Base-by-base conservation (phyloP, 345 rosid genomes). In the Cochlearia excelsa region DNA sequence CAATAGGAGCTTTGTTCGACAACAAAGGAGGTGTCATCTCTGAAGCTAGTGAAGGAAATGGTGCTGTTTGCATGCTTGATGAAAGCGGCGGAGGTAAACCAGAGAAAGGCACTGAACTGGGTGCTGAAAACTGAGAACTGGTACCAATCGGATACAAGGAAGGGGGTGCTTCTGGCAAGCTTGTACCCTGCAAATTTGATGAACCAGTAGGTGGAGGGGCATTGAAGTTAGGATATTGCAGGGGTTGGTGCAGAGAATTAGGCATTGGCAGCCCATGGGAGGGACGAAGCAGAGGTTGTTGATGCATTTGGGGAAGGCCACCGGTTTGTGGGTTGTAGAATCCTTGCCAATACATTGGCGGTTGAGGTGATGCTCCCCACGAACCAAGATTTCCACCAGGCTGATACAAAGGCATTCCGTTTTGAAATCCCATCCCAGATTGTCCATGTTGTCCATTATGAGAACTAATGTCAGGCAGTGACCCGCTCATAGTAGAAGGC, bases 331-430 rank as follows among this genome's bases (percentile, higher is more conserved):
- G 85, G 11, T 64, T 76, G 80, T 88, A 92, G 75, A 80, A 92
- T 42, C 95, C 90, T 73, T 73, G 96, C 96, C 96, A 88, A 74
- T 86, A 92, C 85, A 88, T 80, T 26, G 90, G 96, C 82, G 75
- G 66, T 73, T 62, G 94, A 59, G 88, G 95, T 46, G 95, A 55
- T 46, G 87, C 81, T 40, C 93, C 93, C 96, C 93, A 92, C 2
- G 96, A 59, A 54, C 83, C 85, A 68, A 86, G 59, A 65, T 59
- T 84, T 61, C 90, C 96, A 47, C 90, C 95, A 52, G 96, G 93
- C 57, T 86, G 98, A 80, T 88, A 88, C 70, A 83, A 58, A 65
- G 96, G 98, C 62, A 84, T 72, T 3, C 75, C 73, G 11, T 80
- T 78, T 72, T 88, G 98, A 71, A 81, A 88, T 71, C 80, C 86